Conservation (phyloP, 352 stramenopile species). For the Elongisporangium prolatum region DNA sequence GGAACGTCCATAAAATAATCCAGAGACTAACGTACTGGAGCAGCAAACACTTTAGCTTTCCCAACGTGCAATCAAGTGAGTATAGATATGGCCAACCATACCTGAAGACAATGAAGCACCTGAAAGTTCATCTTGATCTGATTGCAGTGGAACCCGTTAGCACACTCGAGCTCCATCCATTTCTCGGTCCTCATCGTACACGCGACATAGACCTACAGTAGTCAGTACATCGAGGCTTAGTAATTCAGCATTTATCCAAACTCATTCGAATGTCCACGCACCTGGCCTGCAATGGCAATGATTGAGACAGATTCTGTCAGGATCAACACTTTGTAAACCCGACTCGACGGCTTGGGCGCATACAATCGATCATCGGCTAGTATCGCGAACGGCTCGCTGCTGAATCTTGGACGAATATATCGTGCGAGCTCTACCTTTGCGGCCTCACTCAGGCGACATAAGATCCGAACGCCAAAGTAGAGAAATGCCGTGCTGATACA, state of each 20-base stretch:
- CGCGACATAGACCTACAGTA: constrained; percentile 19
- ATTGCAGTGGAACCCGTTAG: constrained; percentile 50
- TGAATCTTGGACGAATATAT: not conserved
- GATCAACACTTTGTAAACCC: not conserved
- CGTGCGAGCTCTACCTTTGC: constrained; percentile 1
- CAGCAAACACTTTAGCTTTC: too few relatives aligned
- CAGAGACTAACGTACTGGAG: not conserved
- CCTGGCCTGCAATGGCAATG: too few relatives aligned
- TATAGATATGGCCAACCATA: too few relatives aligned
- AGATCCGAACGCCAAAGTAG: constrained; percentile 21
- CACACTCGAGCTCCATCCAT: constrained; percentile 16
- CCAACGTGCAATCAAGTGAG: too few relatives aligned
- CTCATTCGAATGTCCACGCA: too few relatives aligned
- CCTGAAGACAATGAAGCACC: constrained; percentile 33
- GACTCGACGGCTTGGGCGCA: not conserved
- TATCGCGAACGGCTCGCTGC: not conserved
- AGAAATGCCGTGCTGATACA: constrained; percentile 19
- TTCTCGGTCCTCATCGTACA: constrained; percentile 5
- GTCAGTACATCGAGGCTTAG: too few relatives aligned
- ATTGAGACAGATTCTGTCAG: too few relatives aligned
- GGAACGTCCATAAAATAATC: too few relatives aligned
- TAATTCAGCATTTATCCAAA: not conserved
- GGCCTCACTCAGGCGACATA: constrained; percentile 21
- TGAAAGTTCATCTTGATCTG: constrained; percentile 25
- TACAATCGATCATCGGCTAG: not conserved